Base-by-base conservation (phyloP, 306 rosid species). In the Hylodesmum podocarpum region DNA sequence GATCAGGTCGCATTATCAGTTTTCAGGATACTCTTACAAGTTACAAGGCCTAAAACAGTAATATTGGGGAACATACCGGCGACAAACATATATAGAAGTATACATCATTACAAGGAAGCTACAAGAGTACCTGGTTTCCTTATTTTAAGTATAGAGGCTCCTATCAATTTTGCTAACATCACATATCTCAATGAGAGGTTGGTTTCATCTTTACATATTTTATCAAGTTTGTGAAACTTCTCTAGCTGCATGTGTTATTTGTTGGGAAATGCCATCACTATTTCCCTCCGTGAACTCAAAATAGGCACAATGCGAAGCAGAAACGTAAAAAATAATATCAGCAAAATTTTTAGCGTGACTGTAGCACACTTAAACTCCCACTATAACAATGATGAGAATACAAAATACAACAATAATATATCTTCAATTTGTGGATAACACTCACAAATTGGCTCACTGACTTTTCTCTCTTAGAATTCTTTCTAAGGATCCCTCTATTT, bases 131-230 rank as follows among this genome's bases (percentile, higher is more conserved):
- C 95, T 54, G 97, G 97, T 49, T 90, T 90, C 82, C 92, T 95
- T 68, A 86, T 95, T 74, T 53, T 95, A 80, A 80, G 96, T 76
- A 88, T 95, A 31, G 97, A 92, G 76, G 91, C 99, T 83, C 89
- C 97, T 24, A 88, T 95, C 87, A 95, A 89, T 77, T 95, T 95
- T 79, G 93, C 97, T 3, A 95, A 95, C 81, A 81, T 86, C 65
- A 85, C 88, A 4, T 95, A 95, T 84, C 96, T 95, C 29, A 81
- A 89, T 29, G 97, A 92, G 65, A 90, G 98, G 96, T 86, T 75
- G 25, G 80, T 70, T 72, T 63, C 51, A 59, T 31, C 16, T 28
- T n/a, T 24, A 44, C 31, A 63, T 8, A 72, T 65, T 57, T 44
- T 24, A 31, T 54, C 1, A 34, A 31, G 8, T 34, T 36, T 27